These are phyloP conservation scores for Hibiscus syriacus DNA, from an alignment of 345 rosid genomes.

Conservation along the genomic window DNA sequence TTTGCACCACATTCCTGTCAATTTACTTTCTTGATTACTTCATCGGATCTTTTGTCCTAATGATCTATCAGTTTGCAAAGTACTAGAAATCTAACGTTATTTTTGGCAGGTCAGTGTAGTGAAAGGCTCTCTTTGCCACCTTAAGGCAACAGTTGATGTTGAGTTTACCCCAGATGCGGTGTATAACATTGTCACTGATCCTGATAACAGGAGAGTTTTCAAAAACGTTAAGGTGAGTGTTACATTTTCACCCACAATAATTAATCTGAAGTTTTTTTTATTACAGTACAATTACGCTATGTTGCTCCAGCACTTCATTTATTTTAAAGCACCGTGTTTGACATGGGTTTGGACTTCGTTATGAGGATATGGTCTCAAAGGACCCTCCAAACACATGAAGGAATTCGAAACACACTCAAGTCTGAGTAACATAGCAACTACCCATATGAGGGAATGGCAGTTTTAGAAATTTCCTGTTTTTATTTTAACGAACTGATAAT, in stretches of 20 bases:
- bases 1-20: background rate
- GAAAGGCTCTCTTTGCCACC: conserved; percentile 85
- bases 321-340: background rate
- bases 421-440: background rate
- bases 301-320: background rate
- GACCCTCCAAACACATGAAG: background rate
- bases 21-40: background rate
- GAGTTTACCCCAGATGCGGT: conserved; percentile 90
- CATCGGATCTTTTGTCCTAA: background rate
- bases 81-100: conserved; percentile 16
- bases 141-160: conserved; percentile 45
- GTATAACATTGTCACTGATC: conserved; percentile 76
- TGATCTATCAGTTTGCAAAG: background rate
- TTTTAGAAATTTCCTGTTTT: background rate
- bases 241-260: background rate
- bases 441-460: background rate
- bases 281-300: background rate
- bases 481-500: background rate
- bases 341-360: background rate
- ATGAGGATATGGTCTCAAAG: background rate
- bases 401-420: background rate
- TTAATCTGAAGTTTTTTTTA: background rate
- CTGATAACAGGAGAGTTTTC: conserved; percentile 88
- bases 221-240: conserved; percentile 71
- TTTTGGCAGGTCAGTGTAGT: conserved; percentile 72